Percentiles rank a stretch among this genome's conserved stretches.
phyloP scores from a whole-genome alignment of 768 basidiomycete species.

The Austroboletus festivus region DNA sequence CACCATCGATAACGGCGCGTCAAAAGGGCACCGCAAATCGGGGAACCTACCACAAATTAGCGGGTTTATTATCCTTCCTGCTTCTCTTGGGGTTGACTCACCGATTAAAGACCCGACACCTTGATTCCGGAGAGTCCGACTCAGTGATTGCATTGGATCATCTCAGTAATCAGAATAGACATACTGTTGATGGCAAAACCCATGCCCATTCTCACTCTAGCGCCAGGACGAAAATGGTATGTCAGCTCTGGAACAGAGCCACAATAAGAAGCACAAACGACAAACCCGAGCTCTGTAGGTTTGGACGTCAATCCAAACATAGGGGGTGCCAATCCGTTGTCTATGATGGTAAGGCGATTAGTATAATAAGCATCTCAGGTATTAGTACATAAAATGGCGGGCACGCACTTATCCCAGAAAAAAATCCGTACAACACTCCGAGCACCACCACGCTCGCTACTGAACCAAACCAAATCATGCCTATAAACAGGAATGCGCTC shows the following conservation, averaged over 20 bases:
- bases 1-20: conserved; percentile 52
- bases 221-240: not conserved
- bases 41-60: conserved; percentile 38
- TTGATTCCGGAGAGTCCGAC: not conserved
- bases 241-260: not conserved
- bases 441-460: conserved; percentile 40
- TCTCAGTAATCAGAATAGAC: conserved; percentile 21
- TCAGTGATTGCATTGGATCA: not conserved
- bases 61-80: not conserved
- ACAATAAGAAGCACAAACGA: conserved; percentile 8
- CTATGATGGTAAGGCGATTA: conserved; percentile 13
- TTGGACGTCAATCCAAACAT: conserved; percentile 45
- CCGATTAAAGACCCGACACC: conserved; percentile 25
- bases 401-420: conserved; percentile 43
- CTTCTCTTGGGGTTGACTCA: conserved; percentile 1
- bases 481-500: conserved; percentile 41
- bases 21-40: conserved; percentile 56
- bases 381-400: not conserved
- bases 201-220: conserved; percentile 42
- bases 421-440: conserved; percentile 46
- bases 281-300: conserved; percentile 52
- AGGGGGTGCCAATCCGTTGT: conserved; percentile 40
- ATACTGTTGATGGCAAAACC: conserved; percentile 43
- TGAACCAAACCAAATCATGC: conserved; percentile 41
- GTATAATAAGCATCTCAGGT: not conserved